These are phyloP conservation scores for Arxiozyma slooffiae DNA, from an alignment of 1,139 yeast genomes.

Conservation along the genomic window DNA sequence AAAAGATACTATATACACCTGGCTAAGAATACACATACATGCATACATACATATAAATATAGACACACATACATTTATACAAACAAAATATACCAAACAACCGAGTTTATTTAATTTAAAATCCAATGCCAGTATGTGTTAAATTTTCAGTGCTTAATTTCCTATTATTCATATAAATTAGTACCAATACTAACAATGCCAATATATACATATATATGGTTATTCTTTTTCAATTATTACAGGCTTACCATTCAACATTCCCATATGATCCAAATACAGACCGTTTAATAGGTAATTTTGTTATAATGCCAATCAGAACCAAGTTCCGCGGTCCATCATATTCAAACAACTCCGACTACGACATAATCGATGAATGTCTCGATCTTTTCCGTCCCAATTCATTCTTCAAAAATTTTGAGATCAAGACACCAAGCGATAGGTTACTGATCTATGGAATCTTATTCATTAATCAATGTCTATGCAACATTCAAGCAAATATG, in stretches of 20 bases:
- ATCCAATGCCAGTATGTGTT: slow-evolving; percentile 6
- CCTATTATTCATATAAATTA: neutral
- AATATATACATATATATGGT: neutral
- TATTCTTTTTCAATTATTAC: neutral
- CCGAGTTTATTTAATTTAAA: too few relatives aligned
- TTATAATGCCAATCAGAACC: slow-evolving; percentile 73
- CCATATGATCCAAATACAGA: slow-evolving; percentile 50
- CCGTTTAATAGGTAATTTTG: slow-evolving; percentile 53
- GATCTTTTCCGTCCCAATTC: slow-evolving; percentile 94
- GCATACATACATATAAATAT: neutral
- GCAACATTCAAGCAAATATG: slow-evolving; percentile 43
- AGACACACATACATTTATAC: neutral
- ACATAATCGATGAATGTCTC: slow-evolving; percentile 79
- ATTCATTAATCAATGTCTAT: slow-evolving; percentile 75
- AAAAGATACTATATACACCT: too few relatives aligned
- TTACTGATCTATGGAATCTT: slow-evolving; percentile 93
- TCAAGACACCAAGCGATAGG: slow-evolving; percentile 91
- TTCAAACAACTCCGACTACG: slow-evolving; percentile 75
- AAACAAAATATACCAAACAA: too few relatives aligned
- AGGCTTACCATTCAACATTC: slow-evolving; percentile 91
- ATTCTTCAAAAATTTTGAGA: slow-evolving; percentile 92
- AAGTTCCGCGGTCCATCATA: slow-evolving; percentile 86
- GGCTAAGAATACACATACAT: too few relatives aligned
- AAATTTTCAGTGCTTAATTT: neutral
- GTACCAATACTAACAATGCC: neutral